Evolutionary conservation across 306 rosid genomes (phyloP).

Genomic region (Vigna nakashimae): DNA sequence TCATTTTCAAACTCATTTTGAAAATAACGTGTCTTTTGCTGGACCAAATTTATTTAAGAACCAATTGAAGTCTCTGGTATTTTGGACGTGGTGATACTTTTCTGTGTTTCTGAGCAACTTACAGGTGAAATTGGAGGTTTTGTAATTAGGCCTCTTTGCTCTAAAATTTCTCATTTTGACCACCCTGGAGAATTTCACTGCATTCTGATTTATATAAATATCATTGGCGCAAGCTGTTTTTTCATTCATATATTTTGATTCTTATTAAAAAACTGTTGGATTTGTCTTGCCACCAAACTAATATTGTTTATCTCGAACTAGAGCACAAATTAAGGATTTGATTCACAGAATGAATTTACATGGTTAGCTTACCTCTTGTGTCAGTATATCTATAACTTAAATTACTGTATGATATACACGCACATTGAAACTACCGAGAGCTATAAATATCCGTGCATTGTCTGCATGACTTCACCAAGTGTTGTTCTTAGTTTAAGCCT

Average conservation of each 20-base stretch:
- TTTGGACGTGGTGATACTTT: conserved; percentile 14
- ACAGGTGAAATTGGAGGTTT: conserved; percentile 15
- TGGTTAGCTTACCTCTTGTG: neutral
- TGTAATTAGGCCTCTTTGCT: conserved; percentile 4
- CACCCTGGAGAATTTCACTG: conserved; percentile 13
- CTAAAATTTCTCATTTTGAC: conserved; percentile 2
- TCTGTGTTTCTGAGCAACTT: conserved; percentile 7
- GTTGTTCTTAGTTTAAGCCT: neutral
- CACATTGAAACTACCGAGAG: too few relatives aligned
- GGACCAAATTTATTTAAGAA: conserved; percentile 17
- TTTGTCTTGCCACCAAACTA: neutral
- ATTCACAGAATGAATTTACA: too few relatives aligned
- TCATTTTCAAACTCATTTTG: conserved; percentile 5
- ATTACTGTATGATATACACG: neutral
- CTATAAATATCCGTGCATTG: too few relatives aligned
- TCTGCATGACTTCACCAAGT: too few relatives aligned
- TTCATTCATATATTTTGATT: neutral
- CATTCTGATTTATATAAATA: neutral
- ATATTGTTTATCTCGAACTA: conserved; percentile 10
- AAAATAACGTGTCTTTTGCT: conserved; percentile 2
- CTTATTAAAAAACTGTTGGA: neutral
- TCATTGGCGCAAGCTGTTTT: neutral
- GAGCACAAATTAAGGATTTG: too few relatives aligned
- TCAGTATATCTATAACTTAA: neutral
- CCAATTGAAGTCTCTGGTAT: neutral